These are phyloP conservation scores for Aspergillus kassunensis DNA, from an alignment of 495 filamentous ascomycete species.

Conservation along the genomic window DNA sequence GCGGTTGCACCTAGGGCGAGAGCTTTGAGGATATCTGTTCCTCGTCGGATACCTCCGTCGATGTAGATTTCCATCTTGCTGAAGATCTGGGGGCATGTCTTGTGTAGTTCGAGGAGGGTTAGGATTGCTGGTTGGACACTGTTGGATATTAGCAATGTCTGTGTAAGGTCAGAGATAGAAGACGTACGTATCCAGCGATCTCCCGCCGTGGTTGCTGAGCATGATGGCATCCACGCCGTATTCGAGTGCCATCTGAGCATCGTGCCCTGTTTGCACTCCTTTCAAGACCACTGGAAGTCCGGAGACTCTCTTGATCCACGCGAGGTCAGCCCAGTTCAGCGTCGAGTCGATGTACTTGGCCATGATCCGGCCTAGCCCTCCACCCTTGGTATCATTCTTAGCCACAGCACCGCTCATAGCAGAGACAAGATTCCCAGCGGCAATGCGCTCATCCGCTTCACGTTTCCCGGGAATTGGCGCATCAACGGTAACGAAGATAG, in stretches of 20 bases:
- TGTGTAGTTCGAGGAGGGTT: not conserved
- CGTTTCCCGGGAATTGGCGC: conserved; percentile 79
- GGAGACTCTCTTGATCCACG: conserved; percentile 64
- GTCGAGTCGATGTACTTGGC: conserved; percentile 62
- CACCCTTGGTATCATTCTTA: conserved; percentile 54
- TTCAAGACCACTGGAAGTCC: conserved; percentile 57
- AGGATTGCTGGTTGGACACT: not conserved
- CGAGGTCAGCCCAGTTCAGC: conserved; percentile 71
- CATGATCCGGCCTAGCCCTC: conserved; percentile 58
- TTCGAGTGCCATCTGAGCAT: conserved; percentile 54
- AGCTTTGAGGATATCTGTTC: not conserved
- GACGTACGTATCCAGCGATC: conserved; percentile 54
- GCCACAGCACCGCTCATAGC: conserved; percentile 49
- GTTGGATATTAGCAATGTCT: no score
- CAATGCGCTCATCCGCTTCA: conserved; percentile 71
- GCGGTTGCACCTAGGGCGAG: not conserved
- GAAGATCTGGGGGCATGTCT: not conserved
- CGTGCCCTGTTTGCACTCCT: conserved; percentile 58
- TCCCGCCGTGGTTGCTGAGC: conserved; percentile 65
- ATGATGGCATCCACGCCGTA: conserved; percentile 60
- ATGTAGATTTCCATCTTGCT: not conserved
- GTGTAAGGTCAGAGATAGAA: not conserved
- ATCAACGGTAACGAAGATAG: conserved; percentile 77
- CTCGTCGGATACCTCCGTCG: not conserved
- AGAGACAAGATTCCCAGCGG: conserved; percentile 44